Conservation (phyloP, 345 rosid genomes). For the Sisymbrium irio region DNA sequence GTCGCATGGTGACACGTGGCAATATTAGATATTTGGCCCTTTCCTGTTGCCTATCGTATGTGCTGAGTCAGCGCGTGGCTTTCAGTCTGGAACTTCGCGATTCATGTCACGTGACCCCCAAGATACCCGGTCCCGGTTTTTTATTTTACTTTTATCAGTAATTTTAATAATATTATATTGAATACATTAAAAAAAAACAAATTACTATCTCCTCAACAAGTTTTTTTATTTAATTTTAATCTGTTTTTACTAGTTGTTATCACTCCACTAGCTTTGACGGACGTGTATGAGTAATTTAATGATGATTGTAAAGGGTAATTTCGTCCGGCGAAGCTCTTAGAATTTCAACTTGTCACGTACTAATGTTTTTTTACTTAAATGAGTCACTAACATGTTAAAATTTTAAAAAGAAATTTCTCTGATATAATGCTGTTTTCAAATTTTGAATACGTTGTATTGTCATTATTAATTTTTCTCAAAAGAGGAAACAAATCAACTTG, state of each 20-base stretch:
- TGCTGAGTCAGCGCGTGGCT: conserved; percentile 47
- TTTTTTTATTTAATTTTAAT: background rate
- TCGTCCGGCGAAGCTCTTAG: background rate
- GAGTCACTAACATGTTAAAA: background rate
- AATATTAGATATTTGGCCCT: background rate
- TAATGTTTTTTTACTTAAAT: background rate
- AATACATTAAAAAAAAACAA: background rate
- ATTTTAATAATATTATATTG: background rate
- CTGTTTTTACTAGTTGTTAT: background rate
- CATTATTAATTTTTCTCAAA: background rate
- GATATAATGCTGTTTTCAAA: background rate
- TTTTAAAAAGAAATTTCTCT: background rate
- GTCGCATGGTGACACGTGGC: conserved; percentile 44
- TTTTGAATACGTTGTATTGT: background rate
- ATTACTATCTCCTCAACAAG: background rate
- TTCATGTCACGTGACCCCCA: conserved; percentile 75
- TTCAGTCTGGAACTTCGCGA: conserved; percentile 41
- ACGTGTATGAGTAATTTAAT: conserved; percentile 16
- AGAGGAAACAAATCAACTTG: background rate
- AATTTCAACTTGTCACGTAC: conserved; percentile 17
- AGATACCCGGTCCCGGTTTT: conserved; percentile 62
- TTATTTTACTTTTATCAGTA: background rate
- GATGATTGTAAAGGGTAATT: conserved; percentile 11
- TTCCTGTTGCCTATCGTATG: conserved; percentile 19
- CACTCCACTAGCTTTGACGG: conserved; percentile 30